Conservation (phyloP, 2,329 filamentous ascomycete genomes). For the Penicillium sp. region DNA sequence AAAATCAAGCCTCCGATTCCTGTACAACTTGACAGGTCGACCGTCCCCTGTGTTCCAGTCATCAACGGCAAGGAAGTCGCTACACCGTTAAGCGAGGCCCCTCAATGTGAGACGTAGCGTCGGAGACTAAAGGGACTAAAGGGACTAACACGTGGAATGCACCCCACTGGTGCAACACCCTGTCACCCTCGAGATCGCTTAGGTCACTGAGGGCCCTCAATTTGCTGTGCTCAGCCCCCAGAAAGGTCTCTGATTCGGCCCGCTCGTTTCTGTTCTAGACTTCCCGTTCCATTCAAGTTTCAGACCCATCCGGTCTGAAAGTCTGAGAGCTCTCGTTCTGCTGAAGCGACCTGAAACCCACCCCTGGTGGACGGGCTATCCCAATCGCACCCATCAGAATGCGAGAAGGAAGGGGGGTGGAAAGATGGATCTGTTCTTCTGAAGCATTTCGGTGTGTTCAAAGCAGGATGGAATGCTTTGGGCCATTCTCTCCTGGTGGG, state of each 20-base stretch:
- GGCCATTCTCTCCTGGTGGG: neutral
- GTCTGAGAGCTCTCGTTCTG: neutral
- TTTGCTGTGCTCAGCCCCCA: slow-evolving; percentile 15
- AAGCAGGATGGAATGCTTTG: neutral
- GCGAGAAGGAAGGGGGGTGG: neutral
- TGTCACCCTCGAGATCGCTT: slow-evolving; percentile 12
- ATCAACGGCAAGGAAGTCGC: too few species aligned
- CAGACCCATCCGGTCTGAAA: neutral
- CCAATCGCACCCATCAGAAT: neutral
- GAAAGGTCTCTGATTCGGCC: slow-evolving; percentile 3
- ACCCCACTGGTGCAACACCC: slow-evolving; percentile 15
- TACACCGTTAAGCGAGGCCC: neutral
- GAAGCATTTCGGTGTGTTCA: neutral
- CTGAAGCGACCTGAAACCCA: slow-evolving; percentile 16
- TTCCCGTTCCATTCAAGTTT: neutral
- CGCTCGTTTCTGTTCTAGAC: neutral
- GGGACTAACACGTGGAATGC: slow-evolving; percentile 20
- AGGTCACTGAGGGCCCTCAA: neutral
- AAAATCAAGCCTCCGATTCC: neutral
- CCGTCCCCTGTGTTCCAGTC: neutral
- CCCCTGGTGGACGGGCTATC: neutral
- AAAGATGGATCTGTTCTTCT: neutral
- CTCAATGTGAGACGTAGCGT: slow-evolving; percentile 30
- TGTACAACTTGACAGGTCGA: neutral
- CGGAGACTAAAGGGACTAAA: slow-evolving; percentile 25